Evolutionary conservation across 345 rosid species (phyloP), one percentile per base, ranked within the genome.

Genomic region (Corchorus olitorius): DNA sequence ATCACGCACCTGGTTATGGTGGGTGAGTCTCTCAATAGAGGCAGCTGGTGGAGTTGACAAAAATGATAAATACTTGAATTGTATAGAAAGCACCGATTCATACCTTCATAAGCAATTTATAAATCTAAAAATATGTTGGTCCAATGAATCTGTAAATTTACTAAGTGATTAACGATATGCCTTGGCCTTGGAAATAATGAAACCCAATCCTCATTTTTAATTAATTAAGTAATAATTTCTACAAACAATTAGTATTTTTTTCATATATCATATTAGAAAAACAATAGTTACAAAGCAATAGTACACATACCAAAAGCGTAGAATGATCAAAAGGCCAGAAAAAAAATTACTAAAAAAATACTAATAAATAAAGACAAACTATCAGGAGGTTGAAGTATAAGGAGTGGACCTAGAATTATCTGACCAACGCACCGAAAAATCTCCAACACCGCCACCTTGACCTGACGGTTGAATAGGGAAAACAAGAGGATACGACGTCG

Each of bases 381-480:
- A 74, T 50, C 37, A 2, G 4, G 70, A 62, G 6, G 34, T 62
- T 49, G 61, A 49, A 11, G 50, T 34, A 34, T 35, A 6, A 49
- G 35, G 59, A 35, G 2, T 20, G 2, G 68, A 61, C 22, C 17
- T 43, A 45, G 77, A 74, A n/a, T 27, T 27, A 27, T 46, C 71
- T 34, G 77, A 53, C 70, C 70, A 50, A 50, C 63, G 48, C 52
- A 74, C 77, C 61, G n/a, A 37, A 74, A 35, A 50, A 74, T 74
- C 77, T 17, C 43, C 70, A 49, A 53, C 62, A 63, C 39, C 37
- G 77, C 35, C 49, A 53, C 35, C 60, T 62, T 34, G 61, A 49
- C 20, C 79, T 10, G 79, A 68, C 16, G 66, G 5, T 35, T 48
- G 75, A 27, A 13, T 19, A 4, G 81, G 83, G 5, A 79, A 77